Base-by-base conservation (phyloP, 345 rosid species). In the Populus pruinosa region DNA sequence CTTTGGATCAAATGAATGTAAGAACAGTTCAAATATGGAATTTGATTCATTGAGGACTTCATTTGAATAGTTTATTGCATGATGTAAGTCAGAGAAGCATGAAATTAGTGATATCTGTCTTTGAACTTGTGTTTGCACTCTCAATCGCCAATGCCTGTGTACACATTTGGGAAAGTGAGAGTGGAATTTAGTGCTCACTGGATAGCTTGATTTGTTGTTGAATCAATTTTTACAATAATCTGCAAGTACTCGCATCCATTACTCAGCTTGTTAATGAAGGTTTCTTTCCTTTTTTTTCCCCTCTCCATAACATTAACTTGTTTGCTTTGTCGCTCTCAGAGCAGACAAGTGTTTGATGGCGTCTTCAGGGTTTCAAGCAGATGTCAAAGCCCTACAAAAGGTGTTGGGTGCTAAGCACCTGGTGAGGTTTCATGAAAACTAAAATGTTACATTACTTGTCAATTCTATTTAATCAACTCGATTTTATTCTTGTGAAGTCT, bases 351-450 rank as follows among this genome's bases (percentile, higher is more conserved):
- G 89, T 79, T 87, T 96, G 17, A 82, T 96, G 91, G 93, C 98
- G 73, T 93, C 99, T 49, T 96, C 98, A 33, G 99, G 99, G 4
- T 96, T 96, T 82, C 98, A 96, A 80, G 99, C 98, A 71, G 99
- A 96, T 86, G 95, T 92, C 65, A 93, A 89, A 80, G 99, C 98
- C 70, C 85, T 96, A 36, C 98, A 96, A 78, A 96, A 96, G 86
- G 88, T 81, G 21, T 82, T 96, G 79, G 83, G 90, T 17, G 94
- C 98, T 0, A 94, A 89, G 84, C 97, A 94, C 85, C 78, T 96
- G 97, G 98, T 96, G 81, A 92, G 91, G 18, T 88, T 68, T 75
- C 29, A n/a, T 23, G 23, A 67, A 27, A 59, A 59, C 27, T 10
- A 23, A 23, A 23, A 3, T 1, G 16, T 2, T 59, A 23, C 14